These are phyloP conservation scores for Silene uniflora DNA, from an alignment of 148 eudicot genomes.

Conservation along the genomic window DNA sequence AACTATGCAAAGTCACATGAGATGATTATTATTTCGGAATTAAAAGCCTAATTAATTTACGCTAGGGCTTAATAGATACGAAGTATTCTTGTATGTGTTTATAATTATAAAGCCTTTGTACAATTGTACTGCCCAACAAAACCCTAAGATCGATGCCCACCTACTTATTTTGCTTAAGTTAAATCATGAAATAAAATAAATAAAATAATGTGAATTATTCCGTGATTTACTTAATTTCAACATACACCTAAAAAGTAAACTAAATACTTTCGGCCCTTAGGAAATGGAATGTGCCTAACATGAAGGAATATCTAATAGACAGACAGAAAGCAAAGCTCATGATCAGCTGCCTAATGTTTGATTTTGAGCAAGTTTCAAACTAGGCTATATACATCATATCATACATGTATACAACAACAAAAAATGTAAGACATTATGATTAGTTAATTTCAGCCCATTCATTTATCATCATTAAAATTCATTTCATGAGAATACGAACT, in stretches of 20 bases:
- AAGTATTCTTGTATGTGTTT: no score
- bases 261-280: background rate
- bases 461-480: no score
- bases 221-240: background rate
- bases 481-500: no score
- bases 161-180: no score
- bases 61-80: no score
- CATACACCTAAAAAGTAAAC: background rate
- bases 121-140: background rate
- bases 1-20: no score
- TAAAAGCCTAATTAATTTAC: no score
- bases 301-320: background rate
- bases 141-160: background rate
- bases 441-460: background rate
- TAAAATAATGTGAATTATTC: background rate
- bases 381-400: background rate
- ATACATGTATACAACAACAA: no score
- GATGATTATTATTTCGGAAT: no score
- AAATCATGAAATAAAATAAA: no score
- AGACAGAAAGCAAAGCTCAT: constrained; percentile 1
- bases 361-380: background rate
- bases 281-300: constrained; percentile 6
- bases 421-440: background rate
- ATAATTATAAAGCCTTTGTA: no score
- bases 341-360: background rate